Percentiles rank a stretch among this genome's conserved stretches.
Evolutionary conservation across 495 filamentous ascomycete genomes (phyloP).

Genomic region (Hyphodiscus hymeniophilus): DNA sequence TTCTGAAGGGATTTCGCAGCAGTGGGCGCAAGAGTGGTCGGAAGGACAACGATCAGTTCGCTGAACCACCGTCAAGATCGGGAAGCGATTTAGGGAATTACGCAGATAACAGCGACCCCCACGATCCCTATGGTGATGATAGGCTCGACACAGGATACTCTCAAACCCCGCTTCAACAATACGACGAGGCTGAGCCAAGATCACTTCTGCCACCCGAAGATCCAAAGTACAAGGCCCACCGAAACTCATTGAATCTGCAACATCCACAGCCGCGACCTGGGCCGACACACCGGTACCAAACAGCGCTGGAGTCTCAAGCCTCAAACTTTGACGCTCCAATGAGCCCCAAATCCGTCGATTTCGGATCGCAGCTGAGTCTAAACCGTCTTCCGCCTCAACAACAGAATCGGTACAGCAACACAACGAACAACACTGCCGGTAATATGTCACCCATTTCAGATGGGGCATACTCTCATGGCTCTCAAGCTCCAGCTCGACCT

Average conservation of each 20-base stretch:
- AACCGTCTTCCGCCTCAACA: conserved; percentile 22
- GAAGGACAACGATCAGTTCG: conserved; percentile 34
- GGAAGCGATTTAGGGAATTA: conserved; percentile 62
- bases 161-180: conserved; percentile 19
- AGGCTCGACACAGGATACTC: conserved; percentile 62
- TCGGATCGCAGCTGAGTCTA: conserved; percentile 45
- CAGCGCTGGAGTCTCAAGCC: conserved; percentile 71
- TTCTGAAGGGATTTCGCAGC: conserved; percentile 40
- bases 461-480: conserved; percentile 27
- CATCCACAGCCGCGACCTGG: conserved; percentile 86
- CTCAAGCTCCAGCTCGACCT: conserved; percentile 30
- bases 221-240: conserved; percentile 85
- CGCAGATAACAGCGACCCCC: conserved; percentile 58
- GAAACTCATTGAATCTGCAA: conserved; percentile 79
- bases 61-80: conserved; percentile 49
- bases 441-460: conserved; percentile 33
- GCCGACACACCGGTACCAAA: conserved; percentile 73
- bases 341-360: conserved; percentile 66
- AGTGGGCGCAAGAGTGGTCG: conserved; percentile 40
- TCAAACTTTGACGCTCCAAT: conserved; percentile 57
- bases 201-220: conserved; percentile 69
- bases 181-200: conserved; percentile 43
- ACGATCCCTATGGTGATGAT: conserved; percentile 61
- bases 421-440: conserved; percentile 26
- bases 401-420: conserved; percentile 36